Evolutionary conservation across 352 stramenopile genomes (phyloP).

Genomic region (Globisporangium nunn): DNA sequence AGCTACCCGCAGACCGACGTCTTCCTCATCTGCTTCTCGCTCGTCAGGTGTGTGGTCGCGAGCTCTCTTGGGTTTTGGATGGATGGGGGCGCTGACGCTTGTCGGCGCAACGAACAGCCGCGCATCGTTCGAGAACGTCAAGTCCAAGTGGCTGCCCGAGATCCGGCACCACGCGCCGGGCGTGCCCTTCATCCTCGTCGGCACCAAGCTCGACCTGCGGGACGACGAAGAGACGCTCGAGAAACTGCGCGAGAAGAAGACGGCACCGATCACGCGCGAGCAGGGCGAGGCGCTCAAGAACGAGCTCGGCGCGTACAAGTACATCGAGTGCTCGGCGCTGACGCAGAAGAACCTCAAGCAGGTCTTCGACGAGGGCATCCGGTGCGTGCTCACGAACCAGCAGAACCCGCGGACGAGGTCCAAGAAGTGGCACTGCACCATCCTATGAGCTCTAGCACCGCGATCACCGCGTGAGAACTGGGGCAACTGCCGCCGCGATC

Average conservation of each 20-base stretch:
- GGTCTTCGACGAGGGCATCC: slow-evolving; percentile 92
- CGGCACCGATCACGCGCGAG: slow-evolving; percentile 45
- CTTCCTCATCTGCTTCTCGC: slow-evolving; percentile 95
- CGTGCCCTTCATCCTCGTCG: slow-evolving; percentile 93
- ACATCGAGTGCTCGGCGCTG: slow-evolving; percentile 91
- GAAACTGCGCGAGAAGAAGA: slow-evolving; percentile 85
- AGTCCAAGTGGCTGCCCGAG: slow-evolving; percentile 90
- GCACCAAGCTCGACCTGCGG: slow-evolving; percentile 92
- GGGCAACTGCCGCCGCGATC: background rate
- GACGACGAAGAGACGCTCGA: slow-evolving; percentile 88
- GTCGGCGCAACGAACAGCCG: slow-evolving; percentile 28
- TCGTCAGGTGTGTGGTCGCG: slow-evolving; percentile 59
- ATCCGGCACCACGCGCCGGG: slow-evolving; percentile 84
- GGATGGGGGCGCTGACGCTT: background rate
- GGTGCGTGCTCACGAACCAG: slow-evolving; percentile 80
- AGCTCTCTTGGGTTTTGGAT: too few species aligned
- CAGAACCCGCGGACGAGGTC: slow-evolving; percentile 55
- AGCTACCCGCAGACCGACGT: slow-evolving; percentile 96
- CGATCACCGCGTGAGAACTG: background rate
- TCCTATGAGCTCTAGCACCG: slow-evolving; percentile 31
- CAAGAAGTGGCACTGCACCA: slow-evolving; percentile 48
- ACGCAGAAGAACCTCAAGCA: slow-evolving; percentile 93
- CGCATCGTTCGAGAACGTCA: slow-evolving; percentile 94
- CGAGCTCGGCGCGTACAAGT: slow-evolving; percentile 88
- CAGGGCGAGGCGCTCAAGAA: slow-evolving; percentile 86